Evolutionary conservation across 176 grass and related monocot genomes (phyloP), one percentile per base, ranked within the genome.

Genomic region (Sorghum bicolor): DNA sequence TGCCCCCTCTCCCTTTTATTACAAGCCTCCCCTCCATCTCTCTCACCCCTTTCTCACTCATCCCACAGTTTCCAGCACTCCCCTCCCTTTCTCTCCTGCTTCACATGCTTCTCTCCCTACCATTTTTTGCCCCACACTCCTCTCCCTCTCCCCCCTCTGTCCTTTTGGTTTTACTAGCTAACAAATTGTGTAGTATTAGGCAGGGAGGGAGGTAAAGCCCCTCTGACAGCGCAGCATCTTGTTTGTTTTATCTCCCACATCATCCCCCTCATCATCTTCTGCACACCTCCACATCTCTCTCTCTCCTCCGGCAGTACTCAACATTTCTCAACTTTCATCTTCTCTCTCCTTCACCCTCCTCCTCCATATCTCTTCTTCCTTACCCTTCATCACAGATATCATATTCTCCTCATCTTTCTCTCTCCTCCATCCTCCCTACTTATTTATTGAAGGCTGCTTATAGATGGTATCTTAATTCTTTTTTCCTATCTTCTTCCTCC

Each of bases 141-240:
- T 44, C 75, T 80, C 83, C 55, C 70, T 77, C 70, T 83, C 82
- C 63, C 79, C 69, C 64, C 87, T 75, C 87, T 76, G 88, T 90
- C 85, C 85, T 86, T 88, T 89, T 41, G 30, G 87, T 92, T 94
- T 92, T 92, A 88, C 85, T 82, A n/a, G n/a, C n/a, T n/a, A 93
- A 93, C 86, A 82, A 50, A 67, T 70, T 81, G 90, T n/a, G n/a
- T n/a, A n/a, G n/a, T 68, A 77, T 89, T 78, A 83, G 82, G 72
- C 76, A 52, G 48, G 45, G 12, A 89, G 87, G 83, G 76, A 90
- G 78, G 82, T 83, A 88, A 92, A 94, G 92, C 78, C 75, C 79
- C 64, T 53, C 79, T 97, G 95, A 95, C 95, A 98, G 87, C 89
- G 89, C 92, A 93, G 95, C 95, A 97, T 91, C 95, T 94, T 68